Evolutionary conservation across 441 rosid genomes (phyloP), one percentile per base, ranked within the genome.

Genomic region (Brassica balearica): DNA sequence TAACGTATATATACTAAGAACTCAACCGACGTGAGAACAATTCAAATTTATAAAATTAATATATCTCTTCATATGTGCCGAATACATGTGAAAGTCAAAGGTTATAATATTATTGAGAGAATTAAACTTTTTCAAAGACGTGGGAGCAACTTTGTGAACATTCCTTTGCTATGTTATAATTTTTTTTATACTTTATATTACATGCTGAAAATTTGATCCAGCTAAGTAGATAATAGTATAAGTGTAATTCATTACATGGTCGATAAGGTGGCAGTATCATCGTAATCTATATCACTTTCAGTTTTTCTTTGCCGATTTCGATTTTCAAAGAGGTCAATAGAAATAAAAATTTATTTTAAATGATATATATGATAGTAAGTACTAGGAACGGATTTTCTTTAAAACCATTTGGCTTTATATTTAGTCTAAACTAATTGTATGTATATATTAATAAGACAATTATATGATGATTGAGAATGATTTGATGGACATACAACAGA

Each of bases 71-170:
- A 56, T 20, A 27, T 11, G 53, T 71, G 73, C 59, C 25, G 65
- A 59, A 60, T 34, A 66, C 41, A 67, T 71, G 66, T 20, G 10
- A 76, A 72, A 19, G 80, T 80, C 83, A 76, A 80, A 36, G 20
- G 23, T 46, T 23, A 23, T 23, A 23, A 70, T 36, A 71, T 14
- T 64, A 63, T 5, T 27, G 36, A 48, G 46, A 75, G 41, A 59
- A 38, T 27, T 65, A 48, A 75, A 60, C 10, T 64, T 46, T 71
- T 70, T 10, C 19, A 55, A 25, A 71, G 80, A 53, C 77, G 77
- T 80, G 83, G 74, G 41, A 76, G 74, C 80, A 68, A 80, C 83
- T 75, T 34, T 5, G 71, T 80, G 4, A 70, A 60, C 77, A 71
- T 69, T 41, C 69, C 68, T 12, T 51, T 25, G 74, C 72, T 71